Conservation (phyloP, 225 moss, liverwort and hornwort genomes). For the Polytrichum formosum region DNA sequence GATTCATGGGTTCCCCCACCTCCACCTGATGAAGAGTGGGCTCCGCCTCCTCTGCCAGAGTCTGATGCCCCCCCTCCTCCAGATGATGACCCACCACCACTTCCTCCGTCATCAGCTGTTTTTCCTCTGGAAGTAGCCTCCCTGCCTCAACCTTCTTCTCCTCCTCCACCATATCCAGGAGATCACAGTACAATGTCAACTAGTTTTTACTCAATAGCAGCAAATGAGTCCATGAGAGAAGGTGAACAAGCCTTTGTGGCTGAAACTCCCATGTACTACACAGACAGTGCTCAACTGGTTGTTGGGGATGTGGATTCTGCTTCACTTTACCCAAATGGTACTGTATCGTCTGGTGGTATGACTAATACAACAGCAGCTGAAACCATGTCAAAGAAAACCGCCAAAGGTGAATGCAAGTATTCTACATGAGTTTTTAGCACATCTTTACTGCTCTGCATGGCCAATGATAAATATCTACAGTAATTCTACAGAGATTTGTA, state of each 20-base stretch:
- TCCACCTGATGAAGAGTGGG: constrained; percentile 68
- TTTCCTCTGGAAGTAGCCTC: constrained; percentile 2
- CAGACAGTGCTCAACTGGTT: constrained; percentile 20
- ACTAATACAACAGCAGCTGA: constrained; percentile 34
- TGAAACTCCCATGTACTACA: constrained; percentile 21
- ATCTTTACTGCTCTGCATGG: no score
- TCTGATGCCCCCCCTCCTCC: constrained; percentile 64
- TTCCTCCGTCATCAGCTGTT: constrained; percentile 22
- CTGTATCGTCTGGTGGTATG: constrained; percentile 19
- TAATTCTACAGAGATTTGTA: not conserved
- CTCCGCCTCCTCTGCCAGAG: constrained; percentile 59
- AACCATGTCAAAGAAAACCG: constrained; percentile 35
- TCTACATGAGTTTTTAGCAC: no score
- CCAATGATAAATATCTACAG: no score
- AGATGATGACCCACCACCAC: constrained; percentile 48
- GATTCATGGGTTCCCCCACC: constrained; percentile 69
- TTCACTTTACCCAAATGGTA: constrained; percentile 30
- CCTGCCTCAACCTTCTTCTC: constrained; percentile 6
- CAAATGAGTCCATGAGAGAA: constrained; percentile 25
- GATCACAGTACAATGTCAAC: constrained; percentile 8
- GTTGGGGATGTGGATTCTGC: constrained; percentile 23
- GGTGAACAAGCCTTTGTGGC: not conserved
- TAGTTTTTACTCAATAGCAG: constrained; percentile 24
- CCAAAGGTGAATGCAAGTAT: constrained; percentile 27
- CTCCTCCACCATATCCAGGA: constrained; percentile 13